Evolutionary conservation across 106 monocot species (phyloP), one percentile per base, ranked within the genome.

Genomic region (Agapanthus africanus): DNA sequence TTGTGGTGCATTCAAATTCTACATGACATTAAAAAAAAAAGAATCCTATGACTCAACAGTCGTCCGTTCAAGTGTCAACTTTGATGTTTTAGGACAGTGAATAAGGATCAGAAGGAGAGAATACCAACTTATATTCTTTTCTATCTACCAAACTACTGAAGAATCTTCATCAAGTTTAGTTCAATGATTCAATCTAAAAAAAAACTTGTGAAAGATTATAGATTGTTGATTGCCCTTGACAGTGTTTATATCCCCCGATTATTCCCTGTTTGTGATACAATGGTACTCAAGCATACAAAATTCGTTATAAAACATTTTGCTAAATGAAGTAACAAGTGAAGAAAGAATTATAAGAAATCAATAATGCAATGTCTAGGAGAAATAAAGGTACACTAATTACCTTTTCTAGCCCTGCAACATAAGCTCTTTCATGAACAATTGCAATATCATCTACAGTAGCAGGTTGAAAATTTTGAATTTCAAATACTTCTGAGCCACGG

Each of bases 361-460:
- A 36, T 37, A 34, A 63, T 26, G 31, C 32, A 31, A 13, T 59
- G 1, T 11, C 23, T 37, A 26, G 47, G 50, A 52, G 51, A 32
- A 54, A 57, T 38, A 30, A 40, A 71, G 31, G 13, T 11, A 23
- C 56, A 35, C 11, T 38, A 25, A 38, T 67, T 81, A 94, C 94
- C 87, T 85, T 94, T 78, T 90, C 87, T 46, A 94, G 87, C 33
- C 87, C 87, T 54, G 71, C 37, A 28, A 94, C 68, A 63, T 90
- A 94, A 59, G 80, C 66, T 63, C 71, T 87, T 67, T 80, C 69
- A 79, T 94, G 94, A 66, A 94, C 90, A 51, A 70, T 70, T 64
- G 78, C 90, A 85, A 94, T 75, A 73, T 87, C 94, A 76, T 94
- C 87, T 21, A 90, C 27, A 9, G 90, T 82, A 44, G 90, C 90